phyloP scores from a whole-genome alignment of 78 protist genomes.

The Dictyostelium brefeldianum region DNA sequence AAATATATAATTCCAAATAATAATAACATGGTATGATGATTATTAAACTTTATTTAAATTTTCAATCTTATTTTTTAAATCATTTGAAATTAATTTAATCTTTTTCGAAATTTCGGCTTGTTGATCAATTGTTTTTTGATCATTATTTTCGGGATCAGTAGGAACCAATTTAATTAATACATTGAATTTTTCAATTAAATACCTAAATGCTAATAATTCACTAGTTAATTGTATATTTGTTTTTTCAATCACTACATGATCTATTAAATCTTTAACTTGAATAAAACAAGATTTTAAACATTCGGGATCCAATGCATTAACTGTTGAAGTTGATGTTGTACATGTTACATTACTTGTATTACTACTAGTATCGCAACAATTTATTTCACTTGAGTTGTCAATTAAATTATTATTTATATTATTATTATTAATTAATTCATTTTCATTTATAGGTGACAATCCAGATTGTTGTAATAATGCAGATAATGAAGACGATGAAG shows the following conservation, averaged over 20 bases:
- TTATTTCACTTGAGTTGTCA: not conserved
- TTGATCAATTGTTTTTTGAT: not conserved
- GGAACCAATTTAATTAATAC: not conserved
- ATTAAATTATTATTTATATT: not conserved
- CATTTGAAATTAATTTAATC: not conserved
- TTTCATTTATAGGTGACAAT: not conserved
- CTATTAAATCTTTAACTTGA: slow-evolving; percentile 4
- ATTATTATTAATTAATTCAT: no score
- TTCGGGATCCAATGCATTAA: not conserved
- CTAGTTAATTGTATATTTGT: not conserved
- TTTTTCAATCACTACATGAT: not conserved
- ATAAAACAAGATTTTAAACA: not conserved
- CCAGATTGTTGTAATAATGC: not conserved
- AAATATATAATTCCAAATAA: no score
- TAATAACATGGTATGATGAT: no score
- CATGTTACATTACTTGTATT: not conserved
- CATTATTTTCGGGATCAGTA: not conserved
- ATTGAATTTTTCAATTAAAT: slow-evolving; percentile 10
- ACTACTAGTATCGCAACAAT: not conserved
- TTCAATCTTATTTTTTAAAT: not conserved
- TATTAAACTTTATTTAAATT: no score
- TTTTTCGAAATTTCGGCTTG: not conserved
- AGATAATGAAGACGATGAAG: not conserved
- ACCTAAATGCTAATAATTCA: not conserved
- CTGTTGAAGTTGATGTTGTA: no score